Conservation (phyloP, 2,329 filamentous ascomycete species). For the Neobulgaria alba region DNA sequence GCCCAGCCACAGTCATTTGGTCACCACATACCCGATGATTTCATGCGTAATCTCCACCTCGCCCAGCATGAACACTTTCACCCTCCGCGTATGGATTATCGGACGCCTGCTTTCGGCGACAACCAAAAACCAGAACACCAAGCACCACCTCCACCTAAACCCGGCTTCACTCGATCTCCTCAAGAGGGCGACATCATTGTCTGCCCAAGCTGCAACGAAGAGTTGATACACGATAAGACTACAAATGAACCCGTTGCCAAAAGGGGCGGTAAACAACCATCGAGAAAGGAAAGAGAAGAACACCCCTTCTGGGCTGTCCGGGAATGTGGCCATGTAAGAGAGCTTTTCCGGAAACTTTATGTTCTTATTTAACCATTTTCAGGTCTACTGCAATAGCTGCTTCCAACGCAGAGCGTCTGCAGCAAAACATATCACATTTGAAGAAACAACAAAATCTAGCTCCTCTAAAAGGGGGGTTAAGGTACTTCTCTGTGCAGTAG, state of each 20-base stretch:
- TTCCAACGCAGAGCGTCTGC: slow-evolving; percentile 44
- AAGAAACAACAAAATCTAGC: slow-evolving; percentile 22
- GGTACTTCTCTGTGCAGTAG: slow-evolving; percentile 42
- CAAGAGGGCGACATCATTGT: slow-evolving; percentile 64
- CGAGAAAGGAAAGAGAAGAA: slow-evolving; percentile 47
- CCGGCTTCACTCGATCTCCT: slow-evolving; percentile 76
- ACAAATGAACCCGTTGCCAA: slow-evolving; percentile 31
- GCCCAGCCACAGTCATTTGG: slow-evolving; percentile 1
- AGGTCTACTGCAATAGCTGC: slow-evolving; percentile 58
- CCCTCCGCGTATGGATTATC: slow-evolving; percentile 22
- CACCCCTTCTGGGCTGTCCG: slow-evolving; percentile 90
- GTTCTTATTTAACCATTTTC: slow-evolving; percentile 16
- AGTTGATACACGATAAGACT: slow-evolving; percentile 61
- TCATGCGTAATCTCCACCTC: slow-evolving; percentile 8
- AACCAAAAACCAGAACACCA: slow-evolving; percentile 24
- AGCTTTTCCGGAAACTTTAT: not conserved
- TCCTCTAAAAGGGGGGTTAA: slow-evolving; percentile 11
- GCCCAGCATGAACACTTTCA: slow-evolving; percentile 7
- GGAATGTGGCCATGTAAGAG: slow-evolving; percentile 79
- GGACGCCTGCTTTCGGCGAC: slow-evolving; percentile 16
- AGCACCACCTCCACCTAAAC: slow-evolving; percentile 43
- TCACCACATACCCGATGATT: slow-evolving; percentile 2
- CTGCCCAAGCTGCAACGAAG: slow-evolving; percentile 79
- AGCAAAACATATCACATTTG: slow-evolving; percentile 29
- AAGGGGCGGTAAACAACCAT: slow-evolving; percentile 38